phyloP scores from a whole-genome alignment of 2,329 filamentous ascomycete genomes.

The Alternaria sp. region DNA sequence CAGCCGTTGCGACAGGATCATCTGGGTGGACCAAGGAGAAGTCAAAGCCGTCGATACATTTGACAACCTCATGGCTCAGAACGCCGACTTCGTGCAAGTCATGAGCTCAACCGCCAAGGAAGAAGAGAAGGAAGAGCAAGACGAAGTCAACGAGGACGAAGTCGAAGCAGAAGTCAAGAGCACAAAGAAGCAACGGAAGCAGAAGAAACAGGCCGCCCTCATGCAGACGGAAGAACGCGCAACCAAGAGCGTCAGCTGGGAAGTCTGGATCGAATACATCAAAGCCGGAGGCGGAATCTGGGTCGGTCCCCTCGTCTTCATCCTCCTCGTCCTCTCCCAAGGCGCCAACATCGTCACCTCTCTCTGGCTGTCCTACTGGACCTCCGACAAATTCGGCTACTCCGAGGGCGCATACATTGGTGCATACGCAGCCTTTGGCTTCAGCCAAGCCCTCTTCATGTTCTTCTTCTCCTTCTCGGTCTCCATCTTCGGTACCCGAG shows the following conservation, averaged over 20 bases:
- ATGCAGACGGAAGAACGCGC: conserved; percentile 80
- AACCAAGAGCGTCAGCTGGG: conserved; percentile 77
- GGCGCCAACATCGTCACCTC: conserved; percentile 86
- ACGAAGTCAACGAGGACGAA: conserved; percentile 59
- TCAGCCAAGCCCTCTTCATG: conserved; percentile 52
- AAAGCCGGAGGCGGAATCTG: conserved; percentile 74
- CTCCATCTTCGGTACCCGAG: conserved; percentile 78
- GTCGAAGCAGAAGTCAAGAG: conserved; percentile 62
- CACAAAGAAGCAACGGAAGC: conserved; percentile 54
- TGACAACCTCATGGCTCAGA: conserved; percentile 80
- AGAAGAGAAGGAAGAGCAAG: conserved; percentile 54
- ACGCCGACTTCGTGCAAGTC: conserved; percentile 78
- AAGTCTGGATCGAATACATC: conserved; percentile 79
- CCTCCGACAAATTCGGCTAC: conserved; percentile 74
- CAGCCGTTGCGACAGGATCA: conserved; percentile 85
- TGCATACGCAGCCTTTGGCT: conserved; percentile 34
- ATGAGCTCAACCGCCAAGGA: conserved; percentile 80
- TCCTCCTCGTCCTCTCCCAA: conserved; percentile 74
- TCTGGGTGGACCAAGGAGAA: conserved; percentile 88
- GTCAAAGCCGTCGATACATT: conserved; percentile 90
- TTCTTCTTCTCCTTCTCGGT: conserved; percentile 82
- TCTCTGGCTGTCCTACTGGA: conserved; percentile 95
- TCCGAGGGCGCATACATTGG: conserved; percentile 74
- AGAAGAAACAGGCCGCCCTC: conserved; percentile 61
- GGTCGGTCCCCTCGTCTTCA: conserved; percentile 68